Evolutionary conservation across 345 rosid genomes (phyloP).

Genomic region (Barbarea vulgaris): DNA sequence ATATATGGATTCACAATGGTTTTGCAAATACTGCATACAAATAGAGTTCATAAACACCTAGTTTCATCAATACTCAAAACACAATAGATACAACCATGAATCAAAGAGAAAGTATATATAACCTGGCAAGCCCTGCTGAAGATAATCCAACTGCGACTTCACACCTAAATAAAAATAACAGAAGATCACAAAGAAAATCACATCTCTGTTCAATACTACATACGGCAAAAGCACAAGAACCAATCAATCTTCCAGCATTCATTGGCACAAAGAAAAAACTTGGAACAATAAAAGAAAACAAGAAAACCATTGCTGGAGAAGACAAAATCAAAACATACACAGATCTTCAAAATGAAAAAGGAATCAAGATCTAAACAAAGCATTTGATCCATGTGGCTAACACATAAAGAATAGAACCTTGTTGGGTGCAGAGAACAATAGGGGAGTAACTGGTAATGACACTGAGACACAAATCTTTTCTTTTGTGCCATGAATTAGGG

Average conservation of each 20-base stretch:
- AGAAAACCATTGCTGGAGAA: slow-evolving; percentile 37
- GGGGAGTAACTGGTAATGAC: slow-evolving; percentile 89
- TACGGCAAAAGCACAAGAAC: background rate
- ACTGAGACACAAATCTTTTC: slow-evolving; percentile 86
- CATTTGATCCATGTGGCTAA: background rate
- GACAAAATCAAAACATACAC: slow-evolving; percentile 41
- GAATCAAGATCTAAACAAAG: slow-evolving; percentile 40
- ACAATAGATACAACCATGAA: background rate
- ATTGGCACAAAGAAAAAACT: background rate
- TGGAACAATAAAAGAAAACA: slow-evolving; percentile 21
- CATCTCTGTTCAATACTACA: slow-evolving; percentile 12
- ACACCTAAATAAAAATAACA: slow-evolving; percentile 59
- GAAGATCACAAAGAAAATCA: slow-evolving; percentile 17
- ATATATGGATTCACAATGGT: background rate
- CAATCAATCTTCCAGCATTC: background rate
- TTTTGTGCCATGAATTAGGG: slow-evolving; percentile 84
- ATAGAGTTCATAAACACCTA: background rate
- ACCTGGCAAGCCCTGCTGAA: slow-evolving; percentile 90
- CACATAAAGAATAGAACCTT: slow-evolving; percentile 52
- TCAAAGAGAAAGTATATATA: slow-evolving; percentile 12
- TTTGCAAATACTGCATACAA: background rate
- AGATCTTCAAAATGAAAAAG: slow-evolving; percentile 32
- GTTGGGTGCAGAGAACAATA: slow-evolving; percentile 83
- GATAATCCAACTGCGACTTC: slow-evolving; percentile 83
- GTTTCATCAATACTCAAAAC: background rate